Evolutionary conservation across 73 alveolate genomes (phyloP), one percentile per base, ranked within the genome.

Genomic region (Paramecium tetraurelia): DNA sequence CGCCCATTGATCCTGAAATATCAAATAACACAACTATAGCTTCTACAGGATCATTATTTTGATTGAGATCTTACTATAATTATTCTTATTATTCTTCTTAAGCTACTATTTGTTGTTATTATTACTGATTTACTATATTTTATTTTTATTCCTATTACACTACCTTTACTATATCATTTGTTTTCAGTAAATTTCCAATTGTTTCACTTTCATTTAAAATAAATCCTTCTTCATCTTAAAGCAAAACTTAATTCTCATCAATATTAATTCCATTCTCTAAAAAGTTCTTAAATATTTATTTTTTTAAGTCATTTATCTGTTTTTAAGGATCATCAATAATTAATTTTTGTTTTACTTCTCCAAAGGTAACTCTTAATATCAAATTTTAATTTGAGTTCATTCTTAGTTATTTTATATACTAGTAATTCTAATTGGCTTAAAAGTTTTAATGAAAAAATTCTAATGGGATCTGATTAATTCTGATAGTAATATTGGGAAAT

Each of bases 11-110:
- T 7, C 96, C 96, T 21, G 88, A 44, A 3, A 58, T 77, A 46
- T 92, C 96, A 92, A 59, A 92, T 18, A 92, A 33, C 10, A 92
- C 94, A 21, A 92, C 94, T 40, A 92, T 86, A 20, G 94, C 94
- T 33, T 92, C 96, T 9, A 63, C 89, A 22, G 96, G 96, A 44
- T 86, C 93, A 68, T 68, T 33, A 68, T 31, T 68, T 68, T 53
- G n/a, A 53, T 53, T 18, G 14, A 53, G n/a, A 88, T 89, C 8
- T 24, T 35, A 14, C 20, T 38, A 75, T 41, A 9, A 72, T 33
- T 35, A 1, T 20, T 33, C n/a, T 9, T 72, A 16, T 53, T 53
- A 53, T 7, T 4, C 7, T n/a, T n/a, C 69, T 53, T 72, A 72
- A 16, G 59, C n/a, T 72, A 14, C 29, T 72, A 33, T 20, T 22